Conservation (phyloP, 129 eudicot genomes). For the Tanacetum coccineum region DNA sequence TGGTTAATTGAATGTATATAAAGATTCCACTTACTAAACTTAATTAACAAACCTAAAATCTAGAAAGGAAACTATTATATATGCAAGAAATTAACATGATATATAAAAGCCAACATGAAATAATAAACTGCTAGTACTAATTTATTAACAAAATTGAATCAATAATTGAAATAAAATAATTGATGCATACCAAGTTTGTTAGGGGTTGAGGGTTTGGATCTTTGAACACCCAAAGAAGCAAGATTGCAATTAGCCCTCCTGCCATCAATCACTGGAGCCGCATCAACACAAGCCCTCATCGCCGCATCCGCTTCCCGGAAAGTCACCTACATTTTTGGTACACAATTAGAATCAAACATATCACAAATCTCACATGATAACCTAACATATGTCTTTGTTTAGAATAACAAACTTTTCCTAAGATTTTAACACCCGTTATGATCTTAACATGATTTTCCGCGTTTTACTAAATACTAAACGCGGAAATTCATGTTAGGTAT, state of each 20-base stretch:
- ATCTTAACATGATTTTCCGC: too few relatives aligned
- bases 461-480: too few relatives aligned
- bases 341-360: not conserved
- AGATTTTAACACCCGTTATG: slow-evolving; percentile 16
- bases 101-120: slow-evolving; percentile 17
- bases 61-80: not conserved
- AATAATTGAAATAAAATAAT: slow-evolving; percentile 1
- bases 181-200: slow-evolving; percentile 59
- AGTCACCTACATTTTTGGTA: slow-evolving; percentile 59
- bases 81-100: not conserved
- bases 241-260: slow-evolving; percentile 94
- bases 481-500: too few relatives aligned
- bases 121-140: not conserved
- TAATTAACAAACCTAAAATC: slow-evolving; percentile 11
- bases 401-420: slow-evolving; percentile 5
- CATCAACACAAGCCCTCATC: slow-evolving; percentile 90
- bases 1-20: slow-evolving; percentile 10
- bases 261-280: slow-evolving; percentile 92
- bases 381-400: slow-evolving; percentile 6
- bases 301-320: slow-evolving; percentile 92
- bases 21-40: slow-evolving; percentile 15
- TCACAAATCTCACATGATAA: not conserved
- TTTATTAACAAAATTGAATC: slow-evolving; percentile 2
- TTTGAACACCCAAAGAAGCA: slow-evolving; percentile 96
- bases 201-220: slow-evolving; percentile 93